A percentile compares a stretch with the other conserved stretches of the same genome.
Conservation (phyloP, 768 basidiomycete genomes). For the Gloeopeniophorella convolvens region DNA sequence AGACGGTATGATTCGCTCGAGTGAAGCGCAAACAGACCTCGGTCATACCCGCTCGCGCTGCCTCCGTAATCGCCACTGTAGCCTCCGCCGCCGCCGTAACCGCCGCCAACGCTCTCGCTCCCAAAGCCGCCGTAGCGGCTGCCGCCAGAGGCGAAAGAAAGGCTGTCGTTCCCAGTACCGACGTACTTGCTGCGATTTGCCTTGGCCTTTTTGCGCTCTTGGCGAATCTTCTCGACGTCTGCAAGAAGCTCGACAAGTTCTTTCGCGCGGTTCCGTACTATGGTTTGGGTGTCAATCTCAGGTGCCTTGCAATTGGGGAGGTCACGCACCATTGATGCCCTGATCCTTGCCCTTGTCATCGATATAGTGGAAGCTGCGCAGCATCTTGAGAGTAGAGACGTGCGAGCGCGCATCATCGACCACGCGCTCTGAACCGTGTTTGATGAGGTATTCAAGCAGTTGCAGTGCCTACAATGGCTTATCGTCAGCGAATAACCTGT, state of each 20-base stretch:
- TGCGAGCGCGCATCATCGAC: conserved; percentile 97
- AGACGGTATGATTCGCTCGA: conserved; percentile 1
- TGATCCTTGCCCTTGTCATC: conserved; percentile 99
- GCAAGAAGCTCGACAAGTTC: conserved; percentile 89
- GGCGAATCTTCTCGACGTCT: conserved; percentile 86
- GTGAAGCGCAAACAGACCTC: conserved; percentile 17
- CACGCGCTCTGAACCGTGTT: conserved; percentile 95
- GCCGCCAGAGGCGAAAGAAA: conserved; percentile 53
- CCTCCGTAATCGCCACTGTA: conserved; percentile 36
- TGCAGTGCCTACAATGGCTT: conserved; percentile 62
- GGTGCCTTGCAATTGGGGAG: background rate
- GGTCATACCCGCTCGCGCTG: conserved; percentile 35
- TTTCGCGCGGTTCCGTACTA: conserved; percentile 93
- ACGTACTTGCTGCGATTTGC: conserved; percentile 82
- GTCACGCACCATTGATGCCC: conserved; percentile 80
- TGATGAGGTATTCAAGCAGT: conserved; percentile 91
- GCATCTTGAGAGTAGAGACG: conserved; percentile 93
- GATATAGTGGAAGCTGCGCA: conserved; percentile 95
- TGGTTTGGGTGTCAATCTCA: background rate
- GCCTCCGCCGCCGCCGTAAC: conserved; percentile 19
- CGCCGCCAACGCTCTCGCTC: conserved; percentile 38
- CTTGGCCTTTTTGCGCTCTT: conserved; percentile 90
- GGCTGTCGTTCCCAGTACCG: conserved; percentile 79
- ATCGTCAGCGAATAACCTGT: background rate
- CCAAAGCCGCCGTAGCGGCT: conserved; percentile 70